Evolutionary conservation across 2,329 filamentous ascomycete genomes (phyloP).

Genomic region (Cladosporium sp.): DNA sequence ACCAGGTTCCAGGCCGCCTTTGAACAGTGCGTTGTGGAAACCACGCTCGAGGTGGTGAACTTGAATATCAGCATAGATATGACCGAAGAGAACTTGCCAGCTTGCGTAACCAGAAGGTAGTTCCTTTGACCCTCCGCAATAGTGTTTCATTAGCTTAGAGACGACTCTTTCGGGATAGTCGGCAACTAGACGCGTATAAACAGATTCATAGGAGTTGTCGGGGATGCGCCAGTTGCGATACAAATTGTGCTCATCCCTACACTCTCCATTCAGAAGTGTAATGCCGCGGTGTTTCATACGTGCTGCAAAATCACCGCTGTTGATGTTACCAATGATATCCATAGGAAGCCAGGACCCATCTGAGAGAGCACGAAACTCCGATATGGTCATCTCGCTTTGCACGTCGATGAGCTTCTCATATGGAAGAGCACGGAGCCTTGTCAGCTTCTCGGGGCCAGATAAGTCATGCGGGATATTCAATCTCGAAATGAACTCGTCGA

Average conservation of each 20-base stretch:
- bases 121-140: slow-evolving; percentile 36
- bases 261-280: slow-evolving; percentile 52
- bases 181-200: slow-evolving; percentile 46
- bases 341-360: slow-evolving; percentile 47
- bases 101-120: slow-evolving; percentile 38
- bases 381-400: slow-evolving; percentile 40
- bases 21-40: slow-evolving; percentile 43
- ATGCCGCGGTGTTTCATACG: slow-evolving; percentile 43
- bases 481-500: slow-evolving; percentile 45
- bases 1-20: slow-evolving; percentile 37
- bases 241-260: slow-evolving; percentile 49
- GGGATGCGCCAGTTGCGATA: slow-evolving; percentile 52
- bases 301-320: slow-evolving; percentile 45
- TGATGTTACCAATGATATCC: slow-evolving; percentile 43
- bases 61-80: slow-evolving; percentile 54
- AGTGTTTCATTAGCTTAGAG: slow-evolving; percentile 40
- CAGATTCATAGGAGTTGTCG: slow-evolving; percentile 36
- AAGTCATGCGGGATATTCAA: slow-evolving; percentile 42
- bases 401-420: slow-evolving; percentile 40
- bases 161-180: slow-evolving; percentile 49
- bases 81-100: slow-evolving; percentile 52
- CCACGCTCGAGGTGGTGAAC: slow-evolving; percentile 52
- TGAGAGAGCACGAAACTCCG: slow-evolving; percentile 53
- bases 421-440: slow-evolving; percentile 39
- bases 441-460: slow-evolving; percentile 42